Evolutionary conservation across 2,329 filamentous ascomycete genomes (phyloP), one percentile per base, ranked within the genome.

Genomic region (Aspergillus fumigatus): DNA sequence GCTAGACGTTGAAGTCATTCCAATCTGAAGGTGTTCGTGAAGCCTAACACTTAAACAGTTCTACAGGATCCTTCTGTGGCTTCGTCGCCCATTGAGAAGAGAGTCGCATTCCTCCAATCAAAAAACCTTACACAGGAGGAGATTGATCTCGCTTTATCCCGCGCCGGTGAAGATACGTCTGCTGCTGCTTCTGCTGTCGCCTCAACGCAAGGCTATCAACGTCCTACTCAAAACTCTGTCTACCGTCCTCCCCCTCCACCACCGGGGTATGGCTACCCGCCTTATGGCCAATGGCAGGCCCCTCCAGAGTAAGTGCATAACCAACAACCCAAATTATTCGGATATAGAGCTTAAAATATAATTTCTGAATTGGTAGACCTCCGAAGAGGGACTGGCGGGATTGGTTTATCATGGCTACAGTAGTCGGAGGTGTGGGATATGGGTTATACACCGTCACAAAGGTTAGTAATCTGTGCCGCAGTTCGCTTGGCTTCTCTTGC

Each of bases 321-420:
- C 23, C n/a, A 17, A 38, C 32, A 19, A 27, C 32, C 21, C 38
- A 19, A 25, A 21, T 9, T 21, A 23, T 8, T 23, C 21, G 2
- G 17, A 11, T 21, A 32, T 48, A 27, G 11, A 40, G 17, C 2
- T 17, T 19, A 10, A 19, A 23, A 49, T 19, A 53, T 59, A 56
- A 65, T 23, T 5, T 21, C 23, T 3, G 17, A 21, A 29, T 32
- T 38, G 41, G 11, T 45, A 78, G 76, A 59, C 76, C 86, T 2
- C 92, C 92, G 3, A 87, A 86, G 70, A 82, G 94, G 69, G 94
- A 99, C 76, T 99, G 94, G 94, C 84, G 95, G 59, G 94, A 99
- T 72, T 97, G 92, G 89, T 99, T 99, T 76, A 97, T 99, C 75
- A 96, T 97, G 91, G 94, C 94, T 7, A 99, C 94, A 0, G 90